Base-by-base conservation (phyloP, 768 basidiomycete species). In the Gautieria morchelliformis region DNA sequence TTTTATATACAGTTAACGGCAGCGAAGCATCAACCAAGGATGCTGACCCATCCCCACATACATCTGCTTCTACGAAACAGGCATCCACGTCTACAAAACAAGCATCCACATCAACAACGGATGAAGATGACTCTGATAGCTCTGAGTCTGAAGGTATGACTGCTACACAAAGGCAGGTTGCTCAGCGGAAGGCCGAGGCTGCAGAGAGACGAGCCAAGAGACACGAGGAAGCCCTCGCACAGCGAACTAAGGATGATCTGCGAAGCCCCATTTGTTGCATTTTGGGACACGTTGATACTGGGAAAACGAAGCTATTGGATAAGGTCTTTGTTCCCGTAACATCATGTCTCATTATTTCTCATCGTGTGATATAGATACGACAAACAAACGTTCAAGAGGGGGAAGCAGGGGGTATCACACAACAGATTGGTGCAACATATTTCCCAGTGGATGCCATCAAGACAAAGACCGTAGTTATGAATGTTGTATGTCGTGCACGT, bases 331-430 rank as follows among this genome's bases (percentile, higher is more conserved):
- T 30, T 32, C 19, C 27, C 27, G n/a, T 32, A n/a, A 19, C 19
- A 20, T 37, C 42, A 10, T 61, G 47, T 35, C 17, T 55, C 50
- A 24, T 49, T 53, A 39, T 35, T n/a, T 17, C 41, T 39, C 37
- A 27, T 57, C 30, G 46, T 54, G 35, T 53, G 45, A 46, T 55
- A 53, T 62, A 96, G 93, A 99, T 99, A 68, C 93, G 96, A 63
- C 95, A 98, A 86, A 98, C 95, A 5, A 97, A 97, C 63, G 96
- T 99, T 20, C 94, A 97, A 72, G 96, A 97, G 68, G 96, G 96
- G 55, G 96, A 99, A 80, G 96, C 96, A 3, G 96, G 96, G 63
- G 96, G 96, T 74, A 99, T 99, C 70, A 99, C 96, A 0, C 96
- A 98, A 71, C 96, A 99, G 70, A 99, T 99, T 63, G 96, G 96